Base-by-base conservation (phyloP, 352 stramenopile genomes). In the Pythium pyrilobum region DNA sequence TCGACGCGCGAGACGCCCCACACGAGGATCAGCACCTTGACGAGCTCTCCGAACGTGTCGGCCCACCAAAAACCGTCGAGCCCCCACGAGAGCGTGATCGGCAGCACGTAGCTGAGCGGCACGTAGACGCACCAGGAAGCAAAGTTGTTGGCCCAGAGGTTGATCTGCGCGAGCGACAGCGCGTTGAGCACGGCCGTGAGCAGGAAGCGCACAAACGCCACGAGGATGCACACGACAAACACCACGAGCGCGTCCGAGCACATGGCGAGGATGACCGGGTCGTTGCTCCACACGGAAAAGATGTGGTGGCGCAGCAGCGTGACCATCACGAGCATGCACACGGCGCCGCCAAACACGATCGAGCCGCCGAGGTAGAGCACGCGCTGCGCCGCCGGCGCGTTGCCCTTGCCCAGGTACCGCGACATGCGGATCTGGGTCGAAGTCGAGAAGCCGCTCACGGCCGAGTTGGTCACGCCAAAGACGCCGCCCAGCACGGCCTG, bases 361-460 rank as follows among this genome's bases (percentile, higher is more conserved):
- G 44, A 60, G 18, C 34, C 56, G 18, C 71, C 71, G 4, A 80
- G 46, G 52, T 65, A 71, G 8, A 80, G 41, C 44, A 80, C 67
- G 20, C 71, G 71, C 66, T 80, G 72, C 31, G 71, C 71, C 12
- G 57, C 65, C 5, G 57, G 57, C n/a, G 70, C 60, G 36, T 62
- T 76, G 52, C 70, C 70, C 16, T 72, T 67, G 46, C 70, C 70
- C 7, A 80, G 40, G 55, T 80, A 76, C 1, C 70, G 70, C n/a
- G 70, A 74, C 70, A 80, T 80, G 52, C 59, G 64, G 34, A 80
- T 80, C 38, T 80, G 70, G n/a, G 70, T 77, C 36, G 67, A 65
- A 3, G 60, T 75, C 18, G 62, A 74, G 43, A 80, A 80, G 28
- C 70, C 70, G 32, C 58, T 74, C 18, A 80, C 71, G 8, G 65